Conservation (phyloP, 495 filamentous ascomycete species). For the Opeltia flavorubescens region DNA sequence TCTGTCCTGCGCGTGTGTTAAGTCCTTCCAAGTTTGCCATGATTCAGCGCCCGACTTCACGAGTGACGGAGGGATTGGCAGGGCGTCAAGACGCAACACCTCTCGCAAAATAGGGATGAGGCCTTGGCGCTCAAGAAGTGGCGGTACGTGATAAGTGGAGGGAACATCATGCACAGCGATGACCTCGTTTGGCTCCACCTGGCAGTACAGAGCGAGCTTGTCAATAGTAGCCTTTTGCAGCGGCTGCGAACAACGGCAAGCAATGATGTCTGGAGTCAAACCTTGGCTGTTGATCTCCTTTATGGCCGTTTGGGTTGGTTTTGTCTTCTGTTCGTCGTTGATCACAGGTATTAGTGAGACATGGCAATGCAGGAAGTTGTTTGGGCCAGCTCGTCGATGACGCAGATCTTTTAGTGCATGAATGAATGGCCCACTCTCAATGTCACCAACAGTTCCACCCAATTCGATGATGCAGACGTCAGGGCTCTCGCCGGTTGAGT, state of each 20-base stretch:
- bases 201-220: constrained; percentile 80
- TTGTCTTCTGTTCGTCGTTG: constrained; percentile 86
- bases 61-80: constrained; percentile 29
- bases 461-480: constrained; percentile 65
- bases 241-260: constrained; percentile 70
- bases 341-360: constrained; percentile 67
- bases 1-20: constrained; percentile 47
- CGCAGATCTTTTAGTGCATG: constrained; percentile 72
- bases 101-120: constrained; percentile 47
- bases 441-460: constrained; percentile 76
- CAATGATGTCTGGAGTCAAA: constrained; percentile 80
- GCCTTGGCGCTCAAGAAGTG: constrained; percentile 71
- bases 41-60: constrained; percentile 42
- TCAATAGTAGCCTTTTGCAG: constrained; percentile 61
- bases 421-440: constrained; percentile 82
- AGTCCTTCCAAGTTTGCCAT: constrained; percentile 62
- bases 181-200: constrained; percentile 66
- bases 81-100: constrained; percentile 43
- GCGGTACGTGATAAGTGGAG: constrained; percentile 81
- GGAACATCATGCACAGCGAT: constrained; percentile 73
- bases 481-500: constrained; percentile 65
- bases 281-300: constrained; percentile 67
- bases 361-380: constrained; percentile 63
- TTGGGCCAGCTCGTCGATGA: constrained; percentile 47
- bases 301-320: constrained; percentile 87